Conservation (phyloP, 805 yeast species). For the Brettanomyces anomalus region DNA sequence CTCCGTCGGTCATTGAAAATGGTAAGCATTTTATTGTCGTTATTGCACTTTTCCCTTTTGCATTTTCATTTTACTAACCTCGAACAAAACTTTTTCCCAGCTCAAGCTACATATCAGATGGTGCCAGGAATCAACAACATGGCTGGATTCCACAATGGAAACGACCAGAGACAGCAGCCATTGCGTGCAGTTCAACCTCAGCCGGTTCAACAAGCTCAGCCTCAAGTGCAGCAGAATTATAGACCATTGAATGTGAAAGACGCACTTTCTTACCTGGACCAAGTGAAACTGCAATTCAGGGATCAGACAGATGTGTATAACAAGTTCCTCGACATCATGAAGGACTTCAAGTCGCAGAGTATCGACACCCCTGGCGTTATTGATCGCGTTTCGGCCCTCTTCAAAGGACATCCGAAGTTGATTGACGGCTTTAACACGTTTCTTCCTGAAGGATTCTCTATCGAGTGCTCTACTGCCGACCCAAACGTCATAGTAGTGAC, state of each 20-base stretch:
- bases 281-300: conserved; percentile 87
- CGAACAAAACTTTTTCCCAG: not conserved
- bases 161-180: not conserved
- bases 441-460: conserved; percentile 91
- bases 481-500: conserved; percentile 90
- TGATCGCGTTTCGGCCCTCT: conserved; percentile 84
- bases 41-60: too few relatives aligned
- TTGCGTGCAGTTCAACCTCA: not conserved
- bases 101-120: not conserved
- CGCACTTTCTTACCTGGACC: conserved; percentile 91
- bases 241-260: conserved; percentile 92
- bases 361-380: conserved; percentile 98
- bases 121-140: conserved; percentile 40
- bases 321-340: conserved; percentile 94
- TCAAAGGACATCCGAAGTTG: conserved; percentile 86
- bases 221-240: conserved; percentile 31
- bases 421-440: conserved; percentile 98
- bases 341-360: conserved; percentile 92
- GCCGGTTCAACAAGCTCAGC: conserved; percentile 6
- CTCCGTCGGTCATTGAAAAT: conserved; percentile 1
- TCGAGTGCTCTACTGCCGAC: conserved; percentile 89
- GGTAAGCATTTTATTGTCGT: not conserved
- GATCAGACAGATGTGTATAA: conserved; percentile 94
- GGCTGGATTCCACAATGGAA: conserved; percentile 27
- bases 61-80: not conserved